Evolutionary conservation across 2,329 filamentous ascomycete species (phyloP), one percentile per base, ranked within the genome.

Genomic region (Keithomyces neogunnii): DNA sequence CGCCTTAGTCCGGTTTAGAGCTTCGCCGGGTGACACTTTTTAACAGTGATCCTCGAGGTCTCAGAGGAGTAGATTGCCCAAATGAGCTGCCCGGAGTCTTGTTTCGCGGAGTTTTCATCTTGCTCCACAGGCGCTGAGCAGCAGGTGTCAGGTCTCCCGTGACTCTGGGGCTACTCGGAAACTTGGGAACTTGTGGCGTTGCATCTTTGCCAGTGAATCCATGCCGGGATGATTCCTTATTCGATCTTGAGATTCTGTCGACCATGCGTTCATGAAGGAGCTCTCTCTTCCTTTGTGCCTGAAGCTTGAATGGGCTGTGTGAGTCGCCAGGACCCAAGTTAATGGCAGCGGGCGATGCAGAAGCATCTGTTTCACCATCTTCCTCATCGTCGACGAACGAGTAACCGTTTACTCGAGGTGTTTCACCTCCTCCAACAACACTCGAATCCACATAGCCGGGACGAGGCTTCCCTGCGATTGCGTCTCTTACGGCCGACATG

Each of bases 371-470:
- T 13, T 72, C 71, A 13, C 76, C 76, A 0, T 80, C 78, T 40
- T 80, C 76, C 47, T 86, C 87, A 51, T 95, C 89, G 59, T 96
- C 90, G 36, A 99, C 91, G 68, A 96, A 97, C 0, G 89, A 81
- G 66, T 96, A 99, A 1, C 93, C 93, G 56, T 95, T 95, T 0
- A 97, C 88, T 2, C 89, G 80, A 0, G 92, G 93, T 0, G 92
- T 97, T 66, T 95, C 90, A 52, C 77, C 78, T 13, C 85, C 86
- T 1, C 75, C 74, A 0, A 60, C 59, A 2, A 76, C 76, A 5
- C 61, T 72, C 0, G 80, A 80, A 57, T 89, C 84, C 10, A 81
- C 81, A 29, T 84, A 80, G 7, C 75, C 78, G 2, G 75, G 71
- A 7, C 81, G 78, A 4, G 85, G 81, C 6, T 75, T 81, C 8